Percentiles rank a stretch among this genome's conserved stretches.
phyloP scores from a whole-genome alignment of 352 stramenopile species.

The Phytophthora melonis region DNA sequence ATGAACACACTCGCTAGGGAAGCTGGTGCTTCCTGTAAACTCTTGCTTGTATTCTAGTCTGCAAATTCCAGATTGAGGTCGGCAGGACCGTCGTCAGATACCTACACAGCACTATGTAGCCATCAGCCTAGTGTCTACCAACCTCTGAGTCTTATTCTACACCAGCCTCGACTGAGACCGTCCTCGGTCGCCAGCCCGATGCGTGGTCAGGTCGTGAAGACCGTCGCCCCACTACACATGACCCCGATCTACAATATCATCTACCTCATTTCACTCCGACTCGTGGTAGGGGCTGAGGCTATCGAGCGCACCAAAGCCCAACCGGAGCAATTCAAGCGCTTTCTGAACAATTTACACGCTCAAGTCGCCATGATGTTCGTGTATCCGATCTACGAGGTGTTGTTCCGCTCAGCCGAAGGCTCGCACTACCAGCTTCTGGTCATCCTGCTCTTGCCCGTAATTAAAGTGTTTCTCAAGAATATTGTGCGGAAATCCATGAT shows the following conservation, averaged over 20 bases:
- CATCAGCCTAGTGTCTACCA: no score
- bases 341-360: slow-evolving; percentile 5
- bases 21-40: background rate
- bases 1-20: background rate
- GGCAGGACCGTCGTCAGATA: background rate
- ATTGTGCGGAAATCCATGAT: slow-evolving; percentile 17
- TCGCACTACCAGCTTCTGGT: slow-evolving; percentile 16
- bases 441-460: slow-evolving; percentile 36
- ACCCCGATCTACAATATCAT: slow-evolving; percentile 16
- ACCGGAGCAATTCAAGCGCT: slow-evolving; percentile 2
- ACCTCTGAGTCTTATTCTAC: no score
- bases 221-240: background rate
- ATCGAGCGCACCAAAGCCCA: slow-evolving; percentile 5
- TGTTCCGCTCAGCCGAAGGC: slow-evolving; percentile 1
- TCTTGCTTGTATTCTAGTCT: background rate
- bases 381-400: slow-evolving; percentile 18
- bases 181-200: no score
- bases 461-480: slow-evolving; percentile 44
- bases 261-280: slow-evolving; percentile 2
- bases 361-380: slow-evolving; percentile 15
- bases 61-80: background rate
- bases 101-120: no score
- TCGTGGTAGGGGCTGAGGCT: background rate
- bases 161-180: no score
- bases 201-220: no score